A percentile compares a stretch with the other conserved stretches of the same genome.
Conservation (phyloP, 1,284 basidiomycete species). For the Volvariella surrecta region DNA sequence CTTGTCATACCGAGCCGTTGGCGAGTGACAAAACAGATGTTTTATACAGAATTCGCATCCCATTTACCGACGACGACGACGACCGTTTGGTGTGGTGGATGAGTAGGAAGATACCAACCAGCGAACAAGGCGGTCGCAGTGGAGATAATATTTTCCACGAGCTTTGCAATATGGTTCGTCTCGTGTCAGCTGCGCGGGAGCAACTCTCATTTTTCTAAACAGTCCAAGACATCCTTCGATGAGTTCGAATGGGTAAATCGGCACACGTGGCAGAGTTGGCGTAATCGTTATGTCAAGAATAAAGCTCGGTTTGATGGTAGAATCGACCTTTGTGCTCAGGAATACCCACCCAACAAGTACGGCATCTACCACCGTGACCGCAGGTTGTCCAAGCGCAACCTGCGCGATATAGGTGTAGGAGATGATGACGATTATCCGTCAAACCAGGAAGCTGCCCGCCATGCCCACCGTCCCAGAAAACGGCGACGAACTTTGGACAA, state of each 20-base stretch:
- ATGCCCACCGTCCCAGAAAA: no score
- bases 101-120: conserved; percentile 24
- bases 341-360: conserved; percentile 14
- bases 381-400: no score
- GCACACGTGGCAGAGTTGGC: conserved; percentile 68
- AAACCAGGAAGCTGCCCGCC: no score
- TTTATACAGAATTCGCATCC: conserved; percentile 12
- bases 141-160: conserved; percentile 26
- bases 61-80: conserved; percentile 29
- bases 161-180: conserved; percentile 21
- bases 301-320: conserved; percentile 37
- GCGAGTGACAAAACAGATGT: no score
- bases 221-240: conserved; percentile 9
- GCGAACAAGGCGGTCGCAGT: conserved; percentile 25
- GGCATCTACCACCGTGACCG: not conserved
- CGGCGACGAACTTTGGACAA: no score
- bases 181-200: conserved; percentile 6
- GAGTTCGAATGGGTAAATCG: conserved; percentile 53
- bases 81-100: conserved; percentile 25
- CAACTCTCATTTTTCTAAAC: conserved; percentile 2
- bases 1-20: conserved; percentile 10
- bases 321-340: conserved; percentile 37
- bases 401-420: no score
- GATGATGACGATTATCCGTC: no score
- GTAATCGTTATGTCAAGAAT: conserved; percentile 65